phyloP scores from a whole-genome alignment of 2,329 filamentous ascomycete species.

The Sclerotinia borealis region DNA sequence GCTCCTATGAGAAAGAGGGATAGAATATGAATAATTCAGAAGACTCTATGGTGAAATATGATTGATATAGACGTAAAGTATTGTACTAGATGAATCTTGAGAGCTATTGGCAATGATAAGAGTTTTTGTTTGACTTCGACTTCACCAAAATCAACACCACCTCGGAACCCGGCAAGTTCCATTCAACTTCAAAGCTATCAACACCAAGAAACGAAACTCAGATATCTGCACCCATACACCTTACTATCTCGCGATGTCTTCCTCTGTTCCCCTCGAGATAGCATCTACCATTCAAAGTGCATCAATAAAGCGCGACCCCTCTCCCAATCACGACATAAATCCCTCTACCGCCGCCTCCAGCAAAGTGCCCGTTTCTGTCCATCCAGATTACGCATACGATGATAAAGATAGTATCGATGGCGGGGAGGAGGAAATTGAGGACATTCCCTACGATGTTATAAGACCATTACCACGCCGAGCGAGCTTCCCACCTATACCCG shows the following conservation, averaged over 20 bases:
- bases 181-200: conserved; percentile 1
- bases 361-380: conserved; percentile 53
- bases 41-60: not conserved
- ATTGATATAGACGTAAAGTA: not conserved
- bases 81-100: not conserved
- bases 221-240: not conserved
- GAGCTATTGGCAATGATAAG: not conserved
- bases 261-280: conserved; percentile 53
- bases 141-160: not conserved
- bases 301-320: conserved; percentile 68
- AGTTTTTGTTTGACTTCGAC: not conserved
- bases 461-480: conserved; percentile 46
- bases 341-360: conserved; percentile 68
- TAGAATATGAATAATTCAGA: not conserved
- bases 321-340: conserved; percentile 68
- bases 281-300: conserved; percentile 76
- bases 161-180: not conserved
- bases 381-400: conserved; percentile 32
- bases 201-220: not conserved
- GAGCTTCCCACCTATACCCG: conserved; percentile 64
- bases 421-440: conserved; percentile 49
- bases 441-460: conserved; percentile 63
- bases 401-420: conserved; percentile 36
- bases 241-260: conserved; percentile 23
- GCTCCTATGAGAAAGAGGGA: not conserved